Evolutionary conservation across 2,329 filamentous ascomycete species (phyloP).

Genomic region (Epichloe gansuensis): DNA sequence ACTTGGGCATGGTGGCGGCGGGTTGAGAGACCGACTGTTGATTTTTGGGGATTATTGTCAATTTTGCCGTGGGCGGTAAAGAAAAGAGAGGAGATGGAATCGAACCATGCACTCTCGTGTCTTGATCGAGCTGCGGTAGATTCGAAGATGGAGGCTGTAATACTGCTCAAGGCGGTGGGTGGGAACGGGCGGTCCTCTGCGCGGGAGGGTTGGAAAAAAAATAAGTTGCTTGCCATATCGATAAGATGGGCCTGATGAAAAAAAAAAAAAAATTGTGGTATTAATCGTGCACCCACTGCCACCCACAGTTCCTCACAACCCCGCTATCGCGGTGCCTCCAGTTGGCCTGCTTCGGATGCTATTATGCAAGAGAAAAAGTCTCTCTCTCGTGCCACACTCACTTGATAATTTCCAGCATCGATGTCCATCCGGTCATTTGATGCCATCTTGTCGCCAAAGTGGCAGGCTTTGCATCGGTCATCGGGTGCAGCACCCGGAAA

Average conservation of each 20-base stretch:
- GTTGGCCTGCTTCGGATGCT: no score
- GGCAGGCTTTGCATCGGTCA: no score
- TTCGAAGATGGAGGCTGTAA: background rate
- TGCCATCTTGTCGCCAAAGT: no score
- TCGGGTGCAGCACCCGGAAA: no score
- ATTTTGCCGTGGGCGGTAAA: background rate
- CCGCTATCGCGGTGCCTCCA: no score
- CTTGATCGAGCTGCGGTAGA: background rate
- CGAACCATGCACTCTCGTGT: background rate
- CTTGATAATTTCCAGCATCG: no score
- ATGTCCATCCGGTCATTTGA: no score
- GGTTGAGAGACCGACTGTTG: background rate
- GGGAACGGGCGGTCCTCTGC: background rate
- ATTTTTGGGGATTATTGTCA: background rate
- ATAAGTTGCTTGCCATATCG: conserved; percentile 2
- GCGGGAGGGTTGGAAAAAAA: conserved; percentile 1
- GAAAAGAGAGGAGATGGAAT: background rate
- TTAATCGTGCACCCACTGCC: no score
- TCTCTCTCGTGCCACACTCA: no score
- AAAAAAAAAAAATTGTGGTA: background rate
- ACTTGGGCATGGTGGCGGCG: conserved; percentile 70
- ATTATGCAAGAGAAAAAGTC: no score
- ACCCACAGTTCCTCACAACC: no score
- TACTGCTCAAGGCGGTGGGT: background rate
- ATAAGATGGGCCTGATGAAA: background rate